Base-by-base conservation (phyloP, 345 rosid species). In the Brassica nigra region DNA sequence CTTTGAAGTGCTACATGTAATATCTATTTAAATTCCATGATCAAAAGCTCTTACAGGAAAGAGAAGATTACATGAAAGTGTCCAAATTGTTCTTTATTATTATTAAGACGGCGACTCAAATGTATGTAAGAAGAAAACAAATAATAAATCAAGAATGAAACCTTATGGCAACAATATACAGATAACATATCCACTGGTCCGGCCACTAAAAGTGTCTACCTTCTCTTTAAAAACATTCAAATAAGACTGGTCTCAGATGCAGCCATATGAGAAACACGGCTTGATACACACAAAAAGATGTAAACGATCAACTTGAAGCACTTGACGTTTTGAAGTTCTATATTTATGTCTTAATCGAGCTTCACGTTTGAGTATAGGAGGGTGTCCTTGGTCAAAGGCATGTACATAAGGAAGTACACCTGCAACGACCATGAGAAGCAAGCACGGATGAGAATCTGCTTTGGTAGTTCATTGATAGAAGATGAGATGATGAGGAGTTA, bases 331-430 rank as follows among this genome's bases (percentile, higher is more conserved):
- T 52, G 33, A 79, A 52, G 71, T 18, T 75, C 30, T 1, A 8
- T 75, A 42, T 70, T 44, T 16, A 29, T 42, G 27, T 70, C 83
- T 85, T 84, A 95, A 82, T 95, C 98, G 34, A 95, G 98, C 90
- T 92, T 95, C 84, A 92, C 96, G 78, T 90, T 95, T 8, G 99
- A 91, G 77, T 95, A 92, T 42, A 95, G 83, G 70, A 95, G 99
- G 28, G 97, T 95, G 87, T 95, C 99, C 88, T 84, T 89, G 0
- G 98, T 91, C 58, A 95, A 81, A 23, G 97, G 98, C 99, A 95
- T 95, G 71, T 90, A 68, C 74, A 92, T 82, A 30, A 95, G 95
- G 86, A 87, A 87, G 87, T 89, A 90, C 16, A 92, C 82, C 99
- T 95, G 98, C 85, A 85, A 75, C 47, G 0, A 31, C 54, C 83